These are phyloP conservation scores for Colletotrichum sp. DNA, from an alignment of 2,329 filamentous ascomycete genomes.

Conservation along the genomic window DNA sequence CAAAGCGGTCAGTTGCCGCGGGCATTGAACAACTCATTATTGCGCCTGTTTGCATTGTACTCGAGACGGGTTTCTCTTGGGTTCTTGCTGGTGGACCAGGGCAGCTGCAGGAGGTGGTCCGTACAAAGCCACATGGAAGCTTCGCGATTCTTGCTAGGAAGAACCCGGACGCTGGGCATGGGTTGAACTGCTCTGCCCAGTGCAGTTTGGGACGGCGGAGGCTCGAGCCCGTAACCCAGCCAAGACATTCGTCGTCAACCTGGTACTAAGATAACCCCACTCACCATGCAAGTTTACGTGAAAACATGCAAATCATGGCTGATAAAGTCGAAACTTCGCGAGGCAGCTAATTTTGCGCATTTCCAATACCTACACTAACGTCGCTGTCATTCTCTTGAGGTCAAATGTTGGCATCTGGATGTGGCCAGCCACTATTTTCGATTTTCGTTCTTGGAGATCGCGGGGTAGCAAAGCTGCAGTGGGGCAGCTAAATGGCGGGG, in stretches of 20 bases:
- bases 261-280: not conserved
- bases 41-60: not conserved
- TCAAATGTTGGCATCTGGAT: not conserved
- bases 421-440: not conserved
- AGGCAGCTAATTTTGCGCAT: not conserved
- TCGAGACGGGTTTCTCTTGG: not conserved
- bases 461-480: conserved; percentile 16
- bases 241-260: not conserved
- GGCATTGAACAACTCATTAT: not conserved
- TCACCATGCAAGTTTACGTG: not conserved
- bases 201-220: not conserved
- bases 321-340: not conserved
- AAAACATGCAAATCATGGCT: not conserved
- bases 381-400: not conserved
- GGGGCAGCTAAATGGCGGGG: conserved; percentile 14
- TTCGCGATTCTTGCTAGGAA: not conserved
- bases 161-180: not conserved
- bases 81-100: not conserved
- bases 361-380: not conserved
- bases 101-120: not conserved
- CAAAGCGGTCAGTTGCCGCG: not conserved
- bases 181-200: not conserved
- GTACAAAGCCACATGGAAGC: not conserved
- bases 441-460: conserved; percentile 3
- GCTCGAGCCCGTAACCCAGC: not conserved